Conservation (phyloP, 2,329 filamentous ascomycete species). For the Alternaria panax region DNA sequence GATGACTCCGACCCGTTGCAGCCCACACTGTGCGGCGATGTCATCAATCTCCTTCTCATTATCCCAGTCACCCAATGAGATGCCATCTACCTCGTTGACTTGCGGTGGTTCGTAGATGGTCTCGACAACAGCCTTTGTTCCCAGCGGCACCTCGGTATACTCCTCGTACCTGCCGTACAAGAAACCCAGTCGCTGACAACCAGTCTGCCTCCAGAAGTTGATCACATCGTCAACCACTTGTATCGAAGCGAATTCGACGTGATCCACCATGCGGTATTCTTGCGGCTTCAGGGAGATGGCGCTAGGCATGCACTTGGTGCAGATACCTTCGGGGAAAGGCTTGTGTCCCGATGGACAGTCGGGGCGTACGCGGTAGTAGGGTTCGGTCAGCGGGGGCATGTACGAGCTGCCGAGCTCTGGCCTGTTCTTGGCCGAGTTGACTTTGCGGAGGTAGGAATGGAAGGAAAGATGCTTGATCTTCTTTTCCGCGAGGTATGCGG, state of each 20-base stretch:
- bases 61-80: slow-evolving; percentile 84
- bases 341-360: slow-evolving; percentile 94
- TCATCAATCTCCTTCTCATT: slow-evolving; percentile 83
- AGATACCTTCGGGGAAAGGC: slow-evolving; percentile 94
- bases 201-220: slow-evolving; percentile 88
- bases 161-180: slow-evolving; percentile 90
- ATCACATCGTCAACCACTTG: slow-evolving; percentile 88
- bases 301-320: slow-evolving; percentile 96
- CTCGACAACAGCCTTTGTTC: slow-evolving; percentile 93
- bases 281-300: slow-evolving; percentile 96
- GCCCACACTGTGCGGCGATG: slow-evolving; percentile 80
- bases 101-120: slow-evolving; percentile 97
- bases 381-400: slow-evolving; percentile 92
- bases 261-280: slow-evolving; percentile 94
- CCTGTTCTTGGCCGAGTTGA: slow-evolving; percentile 96
- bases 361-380: slow-evolving; percentile 85
- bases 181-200: slow-evolving; percentile 84
- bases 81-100: slow-evolving; percentile 84
- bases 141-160: slow-evolving; percentile 90
- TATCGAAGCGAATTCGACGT: slow-evolving; percentile 92
- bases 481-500: slow-evolving; percentile 88
- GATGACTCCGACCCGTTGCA: slow-evolving; percentile 90
- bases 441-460: slow-evolving; percentile 91
- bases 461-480: slow-evolving; percentile 99
- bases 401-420: slow-evolving; percentile 92